Base-by-base conservation (phyloP, 768 basidiomycete species). In the Brasilioporus rufonigricans region DNA sequence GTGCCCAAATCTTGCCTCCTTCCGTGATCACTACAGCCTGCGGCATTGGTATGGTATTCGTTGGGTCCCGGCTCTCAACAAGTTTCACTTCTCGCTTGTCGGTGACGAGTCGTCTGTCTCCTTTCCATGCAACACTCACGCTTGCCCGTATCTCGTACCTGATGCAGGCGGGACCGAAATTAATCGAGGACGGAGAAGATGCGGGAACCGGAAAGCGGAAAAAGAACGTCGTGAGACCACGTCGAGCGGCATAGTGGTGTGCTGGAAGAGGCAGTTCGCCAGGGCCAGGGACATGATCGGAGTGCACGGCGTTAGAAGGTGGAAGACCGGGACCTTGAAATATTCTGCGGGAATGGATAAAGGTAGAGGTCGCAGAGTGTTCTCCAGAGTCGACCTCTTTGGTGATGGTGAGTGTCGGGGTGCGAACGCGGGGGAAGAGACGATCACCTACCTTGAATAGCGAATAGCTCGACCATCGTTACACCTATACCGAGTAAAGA, bases 301-400 rank as follows among this genome's bases (percentile, higher is more conserved):
- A 77, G 52, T 86, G 77, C 0, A 93, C 89, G 2, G 91, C 87
- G 65, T 93, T 93, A 12, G 91, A 92, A 9, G 89, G 89, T 0
- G 91, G 91, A 8, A 92, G 74, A 18, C 84, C 85, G 3, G 87
- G 87, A 3, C 90, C 91, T 70, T 93, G 91, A 65, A 91, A 93
- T 7, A 89, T 66, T 31, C 87, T 79, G 27, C 82, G 78, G 52
- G 76, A 80, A 58, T 88, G 86, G 29, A 91, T 68, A 62, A 92
- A 93, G 0, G 84, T 86, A 26, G 85, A 87, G 0, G 85, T 88
- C 3, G 91, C 91, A 23, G 89, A 85, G 69, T 90, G 87, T 67
- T 90, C 87, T 60, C 87, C 76, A 29, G 89, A 89, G 7, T 81
- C 82, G 12, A 93, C 71, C 66, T 91, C 91, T 93, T 48, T 18